Conservation (phyloP, 1,139 yeast species). For the Blastobotrys illinoisensis region DNA sequence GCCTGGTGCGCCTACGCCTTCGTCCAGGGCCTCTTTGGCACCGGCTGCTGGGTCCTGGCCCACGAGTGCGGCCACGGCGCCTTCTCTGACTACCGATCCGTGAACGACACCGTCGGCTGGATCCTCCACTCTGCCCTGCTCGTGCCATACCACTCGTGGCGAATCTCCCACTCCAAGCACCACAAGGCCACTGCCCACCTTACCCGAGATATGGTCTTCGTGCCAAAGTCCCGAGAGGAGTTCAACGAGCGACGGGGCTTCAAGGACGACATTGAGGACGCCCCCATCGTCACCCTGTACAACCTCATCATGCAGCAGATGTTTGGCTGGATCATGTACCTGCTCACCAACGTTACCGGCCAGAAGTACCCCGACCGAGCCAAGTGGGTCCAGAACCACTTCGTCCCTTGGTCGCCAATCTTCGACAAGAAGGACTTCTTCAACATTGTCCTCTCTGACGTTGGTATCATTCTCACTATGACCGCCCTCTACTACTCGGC, state of each 20-base stretch:
- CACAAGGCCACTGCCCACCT: constrained; percentile 85
- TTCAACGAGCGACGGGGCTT: constrained; percentile 33
- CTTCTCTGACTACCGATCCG: constrained; percentile 61
- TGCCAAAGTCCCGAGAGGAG: constrained; percentile 61
- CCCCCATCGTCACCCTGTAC: constrained; percentile 59
- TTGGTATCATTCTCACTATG: constrained; percentile 57
- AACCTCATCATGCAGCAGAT: constrained; percentile 62
- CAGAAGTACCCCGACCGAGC: constrained; percentile 56
- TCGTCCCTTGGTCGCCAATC: constrained; percentile 65
- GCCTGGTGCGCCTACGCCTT: constrained; percentile 57
- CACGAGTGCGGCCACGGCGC: constrained; percentile 93
- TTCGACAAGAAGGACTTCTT: constrained; percentile 66
- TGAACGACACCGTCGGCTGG: constrained; percentile 81
- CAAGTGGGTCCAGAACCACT: constrained; percentile 52
- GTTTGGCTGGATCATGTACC: constrained; percentile 68
- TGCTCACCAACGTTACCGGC: constrained; percentile 71
- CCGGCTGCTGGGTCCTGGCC: constrained; percentile 82
- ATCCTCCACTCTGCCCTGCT: constrained; percentile 67
- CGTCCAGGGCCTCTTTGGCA: constrained; percentile 61
- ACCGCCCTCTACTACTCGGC: constrained; percentile 59
- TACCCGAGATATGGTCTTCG: constrained; percentile 75
- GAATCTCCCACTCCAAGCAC: constrained; percentile 74
- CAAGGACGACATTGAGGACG: constrained; percentile 58
- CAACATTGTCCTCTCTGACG: constrained; percentile 64
- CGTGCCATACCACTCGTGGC: constrained; percentile 87